Percentiles rank a stretch among this genome's conserved stretches.
phyloP scores from a whole-genome alignment of 306 rosid genomes.

The Aeschynomene evenia region DNA sequence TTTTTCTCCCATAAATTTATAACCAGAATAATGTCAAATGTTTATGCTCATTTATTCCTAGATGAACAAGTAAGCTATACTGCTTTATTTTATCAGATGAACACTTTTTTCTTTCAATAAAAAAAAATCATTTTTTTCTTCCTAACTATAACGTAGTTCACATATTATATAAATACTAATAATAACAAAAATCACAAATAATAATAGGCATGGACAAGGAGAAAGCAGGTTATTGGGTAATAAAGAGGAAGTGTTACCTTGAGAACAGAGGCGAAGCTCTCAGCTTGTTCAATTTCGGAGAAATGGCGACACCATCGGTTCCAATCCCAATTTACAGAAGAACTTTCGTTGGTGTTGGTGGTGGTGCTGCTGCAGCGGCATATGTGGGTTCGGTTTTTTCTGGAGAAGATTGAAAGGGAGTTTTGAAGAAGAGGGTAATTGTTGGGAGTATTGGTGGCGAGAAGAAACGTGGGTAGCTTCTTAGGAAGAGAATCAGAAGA shows the following conservation, averaged over 20 bases:
- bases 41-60: background rate
- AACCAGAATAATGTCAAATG: too few relatives aligned
- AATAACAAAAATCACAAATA: background rate
- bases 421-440: background rate
- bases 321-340: conserved; percentile 84
- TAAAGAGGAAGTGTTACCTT: conserved; percentile 42
- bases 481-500: conserved; percentile 41
- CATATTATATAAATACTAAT: background rate
- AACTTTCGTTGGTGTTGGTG: background rate
- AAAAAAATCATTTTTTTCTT: background rate
- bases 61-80: background rate
- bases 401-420: conserved; percentile 37
- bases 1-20: too few relatives aligned
- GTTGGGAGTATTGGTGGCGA: conserved; percentile 17
- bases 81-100: background rate
- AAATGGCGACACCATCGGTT: conserved; percentile 90
- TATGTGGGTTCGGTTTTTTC: conserved; percentile 38
- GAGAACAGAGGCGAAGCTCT: conserved; percentile 82
- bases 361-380: conserved; percentile 52
- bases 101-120: background rate
- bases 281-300: conserved; percentile 91
- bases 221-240: background rate
- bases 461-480: conserved; percentile 41
- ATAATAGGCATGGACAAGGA: background rate
- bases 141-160: too few relatives aligned